A percentile compares a stretch with the other conserved stretches of the same genome.
phyloP scores from a whole-genome alignment of 768 basidiomycete genomes.

The Sarcodon sp. region DNA sequence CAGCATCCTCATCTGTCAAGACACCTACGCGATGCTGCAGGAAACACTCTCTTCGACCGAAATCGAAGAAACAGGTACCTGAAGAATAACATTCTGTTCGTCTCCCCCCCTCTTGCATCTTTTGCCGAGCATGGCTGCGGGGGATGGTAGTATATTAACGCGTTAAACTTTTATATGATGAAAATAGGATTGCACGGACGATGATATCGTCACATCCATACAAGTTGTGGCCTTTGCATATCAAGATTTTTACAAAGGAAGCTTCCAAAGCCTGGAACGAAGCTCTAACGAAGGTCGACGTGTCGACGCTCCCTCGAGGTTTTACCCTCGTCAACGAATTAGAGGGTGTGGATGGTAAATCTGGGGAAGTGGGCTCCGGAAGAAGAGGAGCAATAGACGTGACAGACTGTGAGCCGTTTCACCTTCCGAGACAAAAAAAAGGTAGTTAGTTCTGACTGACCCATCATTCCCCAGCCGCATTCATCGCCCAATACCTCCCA shows the following conservation, averaged over 20 bases:
- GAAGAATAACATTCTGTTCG: constrained; percentile 34
- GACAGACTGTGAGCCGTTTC: constrained; percentile 33
- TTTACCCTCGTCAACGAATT: constrained; percentile 40
- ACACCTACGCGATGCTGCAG: constrained; percentile 38
- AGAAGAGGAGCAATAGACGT: constrained; percentile 41
- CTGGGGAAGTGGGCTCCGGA: constrained; percentile 38
- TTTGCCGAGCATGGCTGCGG: neutral
- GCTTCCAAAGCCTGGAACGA: constrained; percentile 42
- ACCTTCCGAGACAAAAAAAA: neutral
- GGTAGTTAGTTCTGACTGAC: too few species aligned
- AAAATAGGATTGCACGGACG: constrained; percentile 37
- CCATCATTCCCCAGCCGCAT: constrained; percentile 22
- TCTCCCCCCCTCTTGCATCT: neutral
- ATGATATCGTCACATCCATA: constrained; percentile 62
- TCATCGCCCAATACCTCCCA: constrained; percentile 21
- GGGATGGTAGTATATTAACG: neutral
- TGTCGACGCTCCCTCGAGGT: constrained; percentile 31
- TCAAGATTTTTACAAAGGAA: constrained; percentile 61
- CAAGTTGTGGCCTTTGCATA: constrained; percentile 57
- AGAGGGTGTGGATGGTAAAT: constrained; percentile 62
- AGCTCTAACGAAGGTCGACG: constrained; percentile 10
- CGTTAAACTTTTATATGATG: neutral
- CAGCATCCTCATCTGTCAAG: constrained; percentile 62
- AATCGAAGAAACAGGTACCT: constrained; percentile 16
- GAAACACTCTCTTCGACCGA: constrained; percentile 25